These are phyloP conservation scores for Tuber aestivum DNA, from an alignment of 495 filamentous ascomycete species.

Conservation along the genomic window DNA sequence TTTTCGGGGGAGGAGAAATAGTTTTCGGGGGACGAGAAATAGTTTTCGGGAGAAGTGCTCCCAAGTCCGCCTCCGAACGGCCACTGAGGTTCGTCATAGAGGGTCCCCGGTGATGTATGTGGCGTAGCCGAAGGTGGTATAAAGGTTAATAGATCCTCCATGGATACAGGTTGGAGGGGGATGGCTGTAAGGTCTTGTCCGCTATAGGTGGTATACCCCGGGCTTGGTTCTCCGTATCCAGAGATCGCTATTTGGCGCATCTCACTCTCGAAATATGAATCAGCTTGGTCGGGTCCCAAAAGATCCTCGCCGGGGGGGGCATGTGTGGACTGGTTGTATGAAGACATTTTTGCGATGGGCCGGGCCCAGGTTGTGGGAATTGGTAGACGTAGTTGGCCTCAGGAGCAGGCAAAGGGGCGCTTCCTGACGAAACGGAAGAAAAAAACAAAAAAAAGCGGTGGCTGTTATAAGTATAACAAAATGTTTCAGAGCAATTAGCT, in stretches of 20 bases:
- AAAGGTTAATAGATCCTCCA: neutral
- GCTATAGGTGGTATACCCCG: neutral
- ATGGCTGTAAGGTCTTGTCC: neutral
- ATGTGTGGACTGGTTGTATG: neutral
- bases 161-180: neutral
- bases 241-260: neutral
- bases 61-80: neutral
- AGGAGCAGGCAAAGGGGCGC: neutral
- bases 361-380: neutral
- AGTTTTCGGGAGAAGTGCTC: neutral
- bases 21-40: neutral
- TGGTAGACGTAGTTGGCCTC: neutral
- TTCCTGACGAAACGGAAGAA: neutral
- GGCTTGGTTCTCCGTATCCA: neutral
- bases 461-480: conserved; percentile 3
- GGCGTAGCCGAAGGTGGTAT: neutral
- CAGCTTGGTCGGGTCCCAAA: neutral
- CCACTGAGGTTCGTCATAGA: neutral
- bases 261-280: neutral
- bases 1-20: neutral
- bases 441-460: neutral
- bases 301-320: neutral
- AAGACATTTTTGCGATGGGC: neutral
- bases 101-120: neutral
- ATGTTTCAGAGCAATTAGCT: neutral